Base-by-base conservation (phyloP, 306 rosid species). In the Citrullus colocynthis region DNA sequence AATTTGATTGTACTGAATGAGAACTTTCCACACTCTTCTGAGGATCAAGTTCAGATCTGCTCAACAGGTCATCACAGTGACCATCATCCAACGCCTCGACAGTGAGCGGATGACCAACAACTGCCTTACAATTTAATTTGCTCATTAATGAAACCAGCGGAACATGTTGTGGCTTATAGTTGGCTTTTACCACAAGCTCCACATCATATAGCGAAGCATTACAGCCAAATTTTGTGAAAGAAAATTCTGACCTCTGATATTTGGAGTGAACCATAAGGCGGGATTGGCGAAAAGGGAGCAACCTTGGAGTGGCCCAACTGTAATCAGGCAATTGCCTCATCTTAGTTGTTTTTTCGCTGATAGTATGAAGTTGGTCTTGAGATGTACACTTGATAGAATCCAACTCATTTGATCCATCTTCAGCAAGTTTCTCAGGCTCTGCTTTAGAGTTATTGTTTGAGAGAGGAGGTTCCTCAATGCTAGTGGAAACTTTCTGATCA, bases 91-190 rank as follows among this genome's bases (percentile, higher is more conserved):
- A 83, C 39, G 74, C 87, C 87, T 92, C 97, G 66, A 90, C 85
- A 4, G 91, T 81, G 69, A 95, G 78, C 76, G 97, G 99, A 87
- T 95, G 97, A 66, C 99, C 99, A 20, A 95, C 88, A 69, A 95
- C 85, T 80, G 99, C 96, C 84, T 92, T 90, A 62, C 97, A 91
- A 55, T 84, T 89, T 88, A 91, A 67, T 83, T 95, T 90, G 80
- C 99, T 95, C 92, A 84, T 92, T 51, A 92, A 91, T 18, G 97
- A 95, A 85, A 95, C 99, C 85, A 95, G 49, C 0, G 97, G 99
- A 42, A 92, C 97, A 78, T 92, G 97, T 57, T 88, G 93, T 61
- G 97, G 93, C 78, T 85, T 81, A 82, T 90, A 89, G 87, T 87
- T 88, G 72, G 93, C 89, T 77, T 92, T 90, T 81, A 87, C 90